These are phyloP conservation scores for Hericium alpestre DNA, from an alignment of 768 basidiomycete species.

Conservation along the genomic window DNA sequence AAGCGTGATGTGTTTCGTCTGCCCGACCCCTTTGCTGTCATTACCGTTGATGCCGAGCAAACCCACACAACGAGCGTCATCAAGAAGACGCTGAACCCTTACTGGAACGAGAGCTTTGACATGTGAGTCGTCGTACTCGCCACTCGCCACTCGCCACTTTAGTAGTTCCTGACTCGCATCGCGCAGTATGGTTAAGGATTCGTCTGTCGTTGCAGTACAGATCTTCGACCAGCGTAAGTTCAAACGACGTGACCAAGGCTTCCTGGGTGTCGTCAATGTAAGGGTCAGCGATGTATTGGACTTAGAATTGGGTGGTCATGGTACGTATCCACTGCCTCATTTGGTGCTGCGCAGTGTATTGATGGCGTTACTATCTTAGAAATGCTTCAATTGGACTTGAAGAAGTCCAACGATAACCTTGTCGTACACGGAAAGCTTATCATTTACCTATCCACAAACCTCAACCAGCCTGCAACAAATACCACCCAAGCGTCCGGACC, in stretches of 20 bases:
- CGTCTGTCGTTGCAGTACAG: constrained; percentile 95
- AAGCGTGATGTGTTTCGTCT: constrained; percentile 95
- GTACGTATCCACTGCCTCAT: constrained; percentile 33
- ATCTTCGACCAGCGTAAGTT: constrained; percentile 99
- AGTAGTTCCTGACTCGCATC: constrained; percentile 4
- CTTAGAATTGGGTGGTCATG: constrained; percentile 85
- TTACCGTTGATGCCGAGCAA: constrained; percentile 96
- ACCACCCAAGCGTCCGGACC: constrained; percentile 68
- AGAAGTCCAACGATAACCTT: constrained; percentile 98
- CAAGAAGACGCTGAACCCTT: constrained; percentile 89
- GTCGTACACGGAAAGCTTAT: constrained; percentile 97
- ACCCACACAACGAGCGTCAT: constrained; percentile 95
- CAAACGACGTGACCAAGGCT: constrained; percentile 96
- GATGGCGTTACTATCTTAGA: constrained; percentile 28
- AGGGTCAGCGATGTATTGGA: constrained; percentile 85
- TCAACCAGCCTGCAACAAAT: constrained; percentile 73
- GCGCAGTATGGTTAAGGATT: constrained; percentile 84
- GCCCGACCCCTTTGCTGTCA: constrained; percentile 96
- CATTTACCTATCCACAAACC: constrained; percentile 89
- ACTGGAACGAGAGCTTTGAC: constrained; percentile 98
- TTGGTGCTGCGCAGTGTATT: not conserved
- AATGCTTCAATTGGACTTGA: constrained; percentile 92
- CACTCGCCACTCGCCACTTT: not conserved
- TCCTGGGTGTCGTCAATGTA: constrained; percentile 94
- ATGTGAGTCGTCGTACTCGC: constrained; percentile 45